Conservation (phyloP, 768 basidiomycete species). For the Amanita rimosa region DNA sequence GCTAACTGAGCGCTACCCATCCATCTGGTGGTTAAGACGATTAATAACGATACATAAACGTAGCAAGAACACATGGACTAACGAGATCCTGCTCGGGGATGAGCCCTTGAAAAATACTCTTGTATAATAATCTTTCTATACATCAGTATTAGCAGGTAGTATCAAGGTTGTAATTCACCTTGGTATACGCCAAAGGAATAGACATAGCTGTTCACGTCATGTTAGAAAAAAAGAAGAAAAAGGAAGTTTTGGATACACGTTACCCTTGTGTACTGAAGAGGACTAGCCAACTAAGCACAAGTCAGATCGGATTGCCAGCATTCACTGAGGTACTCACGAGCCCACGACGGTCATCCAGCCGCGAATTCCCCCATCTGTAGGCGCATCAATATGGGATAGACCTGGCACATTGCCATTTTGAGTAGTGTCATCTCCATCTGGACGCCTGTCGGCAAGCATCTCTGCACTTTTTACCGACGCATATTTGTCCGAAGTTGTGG, state of each 20-base stretch:
- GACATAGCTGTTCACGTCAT: neutral
- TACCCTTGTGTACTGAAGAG: constrained; percentile 38
- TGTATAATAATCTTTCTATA: constrained; percentile 39
- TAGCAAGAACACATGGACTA: constrained; percentile 3
- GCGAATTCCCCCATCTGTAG: constrained; percentile 25
- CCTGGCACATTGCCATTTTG: neutral
- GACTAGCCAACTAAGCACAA: constrained; percentile 24
- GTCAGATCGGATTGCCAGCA: neutral
- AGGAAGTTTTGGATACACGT: constrained; percentile 6
- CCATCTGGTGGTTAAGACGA: constrained; percentile 22
- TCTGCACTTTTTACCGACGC: neutral
- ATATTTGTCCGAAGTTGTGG: neutral
- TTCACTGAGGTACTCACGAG: constrained; percentile 18
- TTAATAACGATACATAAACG: neutral
- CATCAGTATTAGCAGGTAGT: constrained; percentile 23
- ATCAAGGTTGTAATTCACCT: constrained; percentile 18
- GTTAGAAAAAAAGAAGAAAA: neutral
- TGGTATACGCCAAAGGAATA: constrained; percentile 17
- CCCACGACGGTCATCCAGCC: constrained; percentile 34
- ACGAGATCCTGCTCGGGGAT: constrained; percentile 36
- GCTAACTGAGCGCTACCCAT: constrained; percentile 39
- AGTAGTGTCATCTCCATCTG: neutral
- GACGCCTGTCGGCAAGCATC: neutral
- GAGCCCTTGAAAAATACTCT: constrained; percentile 24
- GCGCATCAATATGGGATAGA: neutral